These are phyloP conservation scores for Pouteria glomerata DNA, from an alignment of 148 eudicot species.

Conservation along the genomic window DNA sequence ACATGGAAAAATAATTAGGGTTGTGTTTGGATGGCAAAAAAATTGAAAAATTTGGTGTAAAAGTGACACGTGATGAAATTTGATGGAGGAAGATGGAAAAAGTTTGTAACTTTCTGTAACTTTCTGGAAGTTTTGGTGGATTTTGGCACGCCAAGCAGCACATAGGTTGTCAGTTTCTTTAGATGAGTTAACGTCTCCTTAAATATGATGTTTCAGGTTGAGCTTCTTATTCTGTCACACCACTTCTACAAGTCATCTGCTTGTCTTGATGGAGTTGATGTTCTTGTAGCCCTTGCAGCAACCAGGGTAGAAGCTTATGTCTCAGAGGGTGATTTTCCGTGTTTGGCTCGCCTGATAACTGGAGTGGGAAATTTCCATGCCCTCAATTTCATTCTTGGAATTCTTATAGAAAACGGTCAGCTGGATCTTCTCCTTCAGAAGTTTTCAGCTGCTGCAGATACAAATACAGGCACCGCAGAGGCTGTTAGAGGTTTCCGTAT, in stretches of 20 bases:
- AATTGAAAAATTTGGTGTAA: no score
- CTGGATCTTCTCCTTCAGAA: slow-evolving; percentile 93
- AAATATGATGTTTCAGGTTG: slow-evolving; percentile 61
- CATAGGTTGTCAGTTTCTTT: not conserved
- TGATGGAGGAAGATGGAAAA: no score
- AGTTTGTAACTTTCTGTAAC: no score
- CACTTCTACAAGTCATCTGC: slow-evolving; percentile 98
- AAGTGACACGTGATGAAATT: no score
- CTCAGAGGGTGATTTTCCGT: slow-evolving; percentile 86
- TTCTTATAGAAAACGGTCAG: slow-evolving; percentile 90
- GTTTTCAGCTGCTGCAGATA: slow-evolving; percentile 88
- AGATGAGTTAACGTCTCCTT: slow-evolving; percentile 14
- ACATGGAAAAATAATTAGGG: no score
- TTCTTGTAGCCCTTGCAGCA: slow-evolving; percentile 97
- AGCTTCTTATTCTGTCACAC: slow-evolving; percentile 96
- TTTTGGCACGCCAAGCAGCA: no score
- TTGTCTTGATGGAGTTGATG: slow-evolving; percentile 98
- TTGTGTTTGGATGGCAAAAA: no score
- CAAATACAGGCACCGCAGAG: slow-evolving; percentile 70
- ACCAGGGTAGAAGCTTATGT: slow-evolving; percentile 97
- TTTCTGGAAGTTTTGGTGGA: no score
- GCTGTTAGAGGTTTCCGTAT: slow-evolving; percentile 90
- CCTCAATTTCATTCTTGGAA: slow-evolving; percentile 88
- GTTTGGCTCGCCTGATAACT: slow-evolving; percentile 92
- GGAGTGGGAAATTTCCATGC: slow-evolving; percentile 98